Percentiles rank a stretch among this genome's conserved stretches.
phyloP scores from a whole-genome alignment of 495 filamentous ascomycete species.

The Neurospora sp. region DNA sequence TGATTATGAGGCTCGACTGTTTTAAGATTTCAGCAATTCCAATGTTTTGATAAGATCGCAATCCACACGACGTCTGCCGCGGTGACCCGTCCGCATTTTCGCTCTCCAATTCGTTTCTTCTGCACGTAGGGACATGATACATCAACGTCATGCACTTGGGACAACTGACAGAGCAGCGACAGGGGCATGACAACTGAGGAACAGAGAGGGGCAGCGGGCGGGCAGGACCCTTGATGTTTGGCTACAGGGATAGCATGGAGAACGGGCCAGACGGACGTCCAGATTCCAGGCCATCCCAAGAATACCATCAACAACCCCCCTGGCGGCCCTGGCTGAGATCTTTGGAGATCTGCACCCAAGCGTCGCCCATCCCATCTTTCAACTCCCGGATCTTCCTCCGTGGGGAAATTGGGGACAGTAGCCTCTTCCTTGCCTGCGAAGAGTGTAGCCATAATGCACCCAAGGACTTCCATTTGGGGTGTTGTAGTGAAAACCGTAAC shows the following conservation, averaged over 20 bases:
- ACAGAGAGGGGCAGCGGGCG: background rate
- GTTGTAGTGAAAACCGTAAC: background rate
- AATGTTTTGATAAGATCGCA: background rate
- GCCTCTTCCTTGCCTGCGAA: background rate
- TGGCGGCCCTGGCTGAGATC: background rate
- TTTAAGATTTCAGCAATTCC: background rate
- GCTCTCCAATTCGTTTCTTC: background rate
- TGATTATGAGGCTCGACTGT: background rate
- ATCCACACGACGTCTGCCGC: background rate
- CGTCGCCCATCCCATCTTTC: background rate
- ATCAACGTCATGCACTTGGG: background rate
- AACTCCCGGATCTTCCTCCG: background rate
- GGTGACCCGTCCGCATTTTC: background rate
- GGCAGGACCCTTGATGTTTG: background rate
- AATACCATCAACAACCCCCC: background rate
- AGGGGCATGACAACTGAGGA: background rate
- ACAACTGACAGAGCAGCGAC: background rate
- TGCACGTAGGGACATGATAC: background rate
- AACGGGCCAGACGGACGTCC: background rate
- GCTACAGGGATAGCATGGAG: background rate
- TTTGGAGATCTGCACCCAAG: background rate
- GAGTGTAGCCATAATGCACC: background rate
- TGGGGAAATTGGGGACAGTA: background rate
- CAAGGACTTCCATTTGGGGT: background rate
- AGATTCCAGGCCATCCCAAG: background rate